A percentile compares a stretch with the other conserved stretches of the same genome.
These are phyloP conservation scores for Solanum chaucha DNA, from an alignment of 257 asterid genomes.

Conservation along the genomic window DNA sequence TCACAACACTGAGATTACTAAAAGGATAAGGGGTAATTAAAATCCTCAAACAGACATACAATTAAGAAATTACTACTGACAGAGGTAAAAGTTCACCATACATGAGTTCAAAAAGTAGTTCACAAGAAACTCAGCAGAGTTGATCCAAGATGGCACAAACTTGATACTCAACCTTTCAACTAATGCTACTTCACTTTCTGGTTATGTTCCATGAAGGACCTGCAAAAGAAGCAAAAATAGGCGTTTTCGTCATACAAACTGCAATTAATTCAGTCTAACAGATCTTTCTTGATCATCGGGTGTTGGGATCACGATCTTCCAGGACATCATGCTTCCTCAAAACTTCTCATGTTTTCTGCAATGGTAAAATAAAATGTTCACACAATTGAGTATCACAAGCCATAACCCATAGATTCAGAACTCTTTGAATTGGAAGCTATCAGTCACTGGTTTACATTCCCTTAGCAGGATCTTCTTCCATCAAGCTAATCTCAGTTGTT, in stretches of 20 bases:
- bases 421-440: slow-evolving; percentile 14
- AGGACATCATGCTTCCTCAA: not conserved
- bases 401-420: slow-evolving; percentile 4
- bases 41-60: slow-evolving; percentile 14
- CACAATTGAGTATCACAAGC: slow-evolving; percentile 11
- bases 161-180: slow-evolving; percentile 27
- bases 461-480: slow-evolving; percentile 2
- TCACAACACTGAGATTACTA: slow-evolving; percentile 12
- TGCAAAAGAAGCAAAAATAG: slow-evolving; percentile 54
- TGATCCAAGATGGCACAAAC: slow-evolving; percentile 31
- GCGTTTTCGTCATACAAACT: slow-evolving; percentile 29
- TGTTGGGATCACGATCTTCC: slow-evolving; percentile 15
- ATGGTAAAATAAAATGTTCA: slow-evolving; percentile 6
- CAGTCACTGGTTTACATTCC: slow-evolving; percentile 10
- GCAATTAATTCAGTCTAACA: slow-evolving; percentile 23
- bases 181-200: slow-evolving; percentile 35
- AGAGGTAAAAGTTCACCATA: slow-evolving; percentile 55
- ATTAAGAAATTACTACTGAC: slow-evolving; percentile 35
- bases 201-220: slow-evolving; percentile 37
- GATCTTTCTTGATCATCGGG: slow-evolving; percentile 19
- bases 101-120: slow-evolving; percentile 48
- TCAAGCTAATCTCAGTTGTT: slow-evolving; percentile 5
- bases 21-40: slow-evolving; percentile 5
- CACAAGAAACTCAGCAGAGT: slow-evolving; percentile 38
- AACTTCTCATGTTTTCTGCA: slow-evolving; percentile 3